Evolutionary conservation across 768 basidiomycete species (phyloP).

Genomic region (Phlegmacium glaucopus): DNA sequence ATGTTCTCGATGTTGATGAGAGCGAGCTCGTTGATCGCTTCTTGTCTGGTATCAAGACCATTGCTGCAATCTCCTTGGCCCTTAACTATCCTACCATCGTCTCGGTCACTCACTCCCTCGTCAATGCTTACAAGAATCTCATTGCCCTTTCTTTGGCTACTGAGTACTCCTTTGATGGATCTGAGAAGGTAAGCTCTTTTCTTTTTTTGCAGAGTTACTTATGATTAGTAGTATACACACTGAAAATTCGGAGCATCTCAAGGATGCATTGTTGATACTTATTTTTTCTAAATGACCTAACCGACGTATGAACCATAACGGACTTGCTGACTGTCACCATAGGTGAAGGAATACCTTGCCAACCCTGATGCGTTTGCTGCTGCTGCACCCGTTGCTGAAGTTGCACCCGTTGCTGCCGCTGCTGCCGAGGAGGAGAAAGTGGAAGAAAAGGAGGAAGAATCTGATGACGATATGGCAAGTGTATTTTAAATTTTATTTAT

Average conservation of each 20-base stretch:
- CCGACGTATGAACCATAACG: background rate
- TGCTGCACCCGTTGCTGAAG: conserved; percentile 61
- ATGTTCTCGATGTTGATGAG: conserved; percentile 92
- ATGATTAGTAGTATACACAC: conserved; percentile 59
- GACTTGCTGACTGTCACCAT: conserved; percentile 16
- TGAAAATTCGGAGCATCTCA: conserved; percentile 79
- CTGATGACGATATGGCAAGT: conserved; percentile 86
- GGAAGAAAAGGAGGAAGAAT: conserved; percentile 75
- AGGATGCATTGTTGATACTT: conserved; percentile 38
- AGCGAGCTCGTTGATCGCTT: conserved; percentile 88
- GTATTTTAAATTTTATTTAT: background rate
- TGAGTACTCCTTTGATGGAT: conserved; percentile 92
- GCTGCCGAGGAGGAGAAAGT: conserved; percentile 62
- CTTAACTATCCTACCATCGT: conserved; percentile 95
- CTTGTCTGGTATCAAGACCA: conserved; percentile 89
- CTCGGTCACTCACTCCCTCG: conserved; percentile 90
- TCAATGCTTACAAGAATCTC: conserved; percentile 99
- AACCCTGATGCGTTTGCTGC: conserved; percentile 98
- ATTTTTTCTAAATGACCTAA: conserved; percentile 26
- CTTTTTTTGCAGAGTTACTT: conserved; percentile 10
- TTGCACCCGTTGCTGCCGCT: conserved; percentile 54
- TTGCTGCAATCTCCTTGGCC: conserved; percentile 94
- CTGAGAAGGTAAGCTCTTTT: conserved; percentile 71
- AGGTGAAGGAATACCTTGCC: conserved; percentile 96
- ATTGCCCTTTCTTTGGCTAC: conserved; percentile 85